These are phyloP conservation scores for Claviceps spartinae DNA, from an alignment of 2,329 filamentous ascomycete genomes.

Conservation along the genomic window DNA sequence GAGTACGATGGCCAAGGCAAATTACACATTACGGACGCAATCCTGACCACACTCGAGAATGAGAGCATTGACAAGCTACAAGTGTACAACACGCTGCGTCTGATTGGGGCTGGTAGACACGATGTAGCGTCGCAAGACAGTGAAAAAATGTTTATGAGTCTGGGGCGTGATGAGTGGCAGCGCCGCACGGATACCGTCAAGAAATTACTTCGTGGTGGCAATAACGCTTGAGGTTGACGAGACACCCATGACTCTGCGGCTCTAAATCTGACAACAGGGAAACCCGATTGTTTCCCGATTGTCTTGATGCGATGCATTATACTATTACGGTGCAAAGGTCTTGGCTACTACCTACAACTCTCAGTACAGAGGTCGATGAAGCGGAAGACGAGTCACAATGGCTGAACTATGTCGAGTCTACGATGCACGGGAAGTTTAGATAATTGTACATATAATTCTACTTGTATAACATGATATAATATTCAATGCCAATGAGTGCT, in stretches of 20 bases:
- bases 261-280: background rate
- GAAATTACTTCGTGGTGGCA: constrained; percentile 1
- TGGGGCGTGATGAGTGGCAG: constrained; percentile 23
- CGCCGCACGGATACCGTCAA: constrained; percentile 14
- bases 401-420: too few relatives aligned
- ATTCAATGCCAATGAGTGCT: too few relatives aligned
- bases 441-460: background rate
- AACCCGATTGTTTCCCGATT: background rate
- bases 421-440: too few relatives aligned
- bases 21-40: constrained; percentile 8
- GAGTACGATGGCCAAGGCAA: background rate
- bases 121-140: constrained; percentile 17
- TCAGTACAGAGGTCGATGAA: too few relatives aligned
- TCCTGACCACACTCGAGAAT: constrained; percentile 8
- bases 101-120: constrained; percentile 18
- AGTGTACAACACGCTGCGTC: constrained; percentile 18
- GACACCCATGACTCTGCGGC: too few relatives aligned
- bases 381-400: too few relatives aligned
- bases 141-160: constrained; percentile 17
- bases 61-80: constrained; percentile 8
- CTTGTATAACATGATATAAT: background rate
- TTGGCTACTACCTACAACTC: too few relatives aligned
- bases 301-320: too few relatives aligned
- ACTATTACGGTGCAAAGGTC: too few relatives aligned
- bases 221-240: background rate